phyloP scores from a whole-genome alignment of 129 eudicot genomes.

The Chrysanthemum lavandulifolium region DNA sequence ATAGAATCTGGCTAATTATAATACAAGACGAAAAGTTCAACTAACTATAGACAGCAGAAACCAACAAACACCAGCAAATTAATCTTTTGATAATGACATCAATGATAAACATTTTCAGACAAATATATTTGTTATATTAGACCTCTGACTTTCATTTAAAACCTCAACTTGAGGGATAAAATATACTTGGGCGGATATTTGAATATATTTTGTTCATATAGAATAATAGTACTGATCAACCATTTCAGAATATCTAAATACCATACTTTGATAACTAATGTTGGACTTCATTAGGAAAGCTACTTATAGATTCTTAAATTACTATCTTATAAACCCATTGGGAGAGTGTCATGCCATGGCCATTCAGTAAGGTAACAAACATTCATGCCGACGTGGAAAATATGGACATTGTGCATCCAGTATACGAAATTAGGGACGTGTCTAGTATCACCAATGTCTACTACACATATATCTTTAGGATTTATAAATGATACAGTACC shows the following conservation, averaged over 20 bases:
- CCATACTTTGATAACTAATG: neutral
- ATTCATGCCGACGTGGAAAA: too few species aligned
- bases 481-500: too few species aligned
- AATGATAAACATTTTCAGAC: neutral
- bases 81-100: slow-evolving; percentile 8
- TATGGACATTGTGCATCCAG: too few species aligned
- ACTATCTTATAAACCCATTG: too few species aligned
- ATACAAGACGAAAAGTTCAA: neutral
- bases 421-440: too few species aligned
- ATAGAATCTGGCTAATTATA: too few species aligned
- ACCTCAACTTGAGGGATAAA: neutral
- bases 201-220: neutral
- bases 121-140: neutral
- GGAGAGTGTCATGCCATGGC: too few species aligned
- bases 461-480: too few species aligned
- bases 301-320: too few species aligned
- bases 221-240: neutral
- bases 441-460: too few species aligned
- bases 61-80: slow-evolving; percentile 1
- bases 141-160: slow-evolving; percentile 18
- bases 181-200: neutral
- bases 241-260: neutral
- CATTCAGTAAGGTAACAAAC: too few species aligned
- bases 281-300: neutral
- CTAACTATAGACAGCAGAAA: neutral